Evolutionary conservation across 164 flowering plant genomes (phyloP).

Genomic region (Vitis riparia): DNA sequence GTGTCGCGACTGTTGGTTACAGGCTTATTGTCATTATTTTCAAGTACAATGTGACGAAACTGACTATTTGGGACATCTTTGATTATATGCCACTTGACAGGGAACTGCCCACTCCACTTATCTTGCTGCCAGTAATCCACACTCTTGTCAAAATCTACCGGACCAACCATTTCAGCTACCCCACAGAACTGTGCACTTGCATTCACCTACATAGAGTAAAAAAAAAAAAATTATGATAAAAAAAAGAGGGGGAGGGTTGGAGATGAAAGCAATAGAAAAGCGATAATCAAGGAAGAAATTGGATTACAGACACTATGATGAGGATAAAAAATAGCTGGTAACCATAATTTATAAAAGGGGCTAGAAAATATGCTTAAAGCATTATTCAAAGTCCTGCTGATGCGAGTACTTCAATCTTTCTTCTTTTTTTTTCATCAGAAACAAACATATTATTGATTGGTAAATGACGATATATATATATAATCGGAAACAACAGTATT

Average conservation of each 20-base stretch:
- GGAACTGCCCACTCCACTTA: constrained; percentile 94
- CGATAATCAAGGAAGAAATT: too few relatives aligned
- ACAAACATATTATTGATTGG: too few relatives aligned
- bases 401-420: too few relatives aligned
- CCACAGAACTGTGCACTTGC: constrained; percentile 98
- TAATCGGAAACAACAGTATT: too few relatives aligned
- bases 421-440: too few relatives aligned
- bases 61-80: constrained; percentile 92
- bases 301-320: too few relatives aligned
- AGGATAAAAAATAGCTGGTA: too few relatives aligned
- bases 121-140: constrained; percentile 98
- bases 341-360: too few relatives aligned
- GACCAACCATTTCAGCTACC: constrained; percentile 94
- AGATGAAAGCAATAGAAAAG: too few relatives aligned
- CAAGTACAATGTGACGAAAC: constrained; percentile 85
- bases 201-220: constrained; percentile 65
- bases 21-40: constrained; percentile 95
- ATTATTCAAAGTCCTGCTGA: too few relatives aligned
- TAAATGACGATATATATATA: too few relatives aligned
- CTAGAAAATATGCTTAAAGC: too few relatives aligned
- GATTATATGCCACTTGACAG: constrained; percentile 90
- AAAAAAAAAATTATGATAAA: neutral
- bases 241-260: neutral
- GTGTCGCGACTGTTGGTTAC: constrained; percentile 97
- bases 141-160: constrained; percentile 85